phyloP scores from a whole-genome alignment of 805 yeast species.

The Tetrapisispora pingtungensis region DNA sequence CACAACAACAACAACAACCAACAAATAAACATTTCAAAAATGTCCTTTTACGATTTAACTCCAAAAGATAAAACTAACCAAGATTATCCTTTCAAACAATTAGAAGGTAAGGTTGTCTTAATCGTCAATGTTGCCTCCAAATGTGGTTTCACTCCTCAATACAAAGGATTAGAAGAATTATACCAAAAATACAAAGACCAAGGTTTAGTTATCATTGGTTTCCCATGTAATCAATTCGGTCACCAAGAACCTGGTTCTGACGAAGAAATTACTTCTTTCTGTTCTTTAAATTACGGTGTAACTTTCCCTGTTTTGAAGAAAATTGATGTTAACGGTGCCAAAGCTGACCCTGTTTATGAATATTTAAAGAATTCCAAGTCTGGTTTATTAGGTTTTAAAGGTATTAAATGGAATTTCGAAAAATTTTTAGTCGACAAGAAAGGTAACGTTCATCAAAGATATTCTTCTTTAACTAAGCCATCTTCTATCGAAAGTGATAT shows the following conservation, averaged over 20 bases:
- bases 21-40: background rate
- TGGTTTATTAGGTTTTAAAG: conserved; percentile 55
- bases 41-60: conserved; percentile 55
- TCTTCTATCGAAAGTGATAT: conserved; percentile 45
- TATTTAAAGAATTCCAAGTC: conserved; percentile 60
- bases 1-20: background rate
- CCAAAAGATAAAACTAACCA: conserved; percentile 54
- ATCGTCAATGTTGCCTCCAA: conserved; percentile 86
- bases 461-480: conserved; percentile 66
- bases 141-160: conserved; percentile 74
- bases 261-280: conserved; percentile 62
- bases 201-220: conserved; percentile 65
- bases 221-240: conserved; percentile 90
- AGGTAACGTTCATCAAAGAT: conserved; percentile 51
- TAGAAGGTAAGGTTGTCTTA: conserved; percentile 73
- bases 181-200: conserved; percentile 52
- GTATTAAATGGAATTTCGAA: conserved; percentile 75
- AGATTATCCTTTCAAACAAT: conserved; percentile 46
- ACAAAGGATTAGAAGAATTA: conserved; percentile 56
- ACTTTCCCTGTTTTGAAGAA: conserved; percentile 81
- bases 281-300: conserved; percentile 77
- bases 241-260: conserved; percentile 65
- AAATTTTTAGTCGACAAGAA: conserved; percentile 49
- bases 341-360: conserved; percentile 69
- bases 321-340: conserved; percentile 78